Conservation (phyloP, 139 green algal species). For the Chlamydomonas asymmetrica region DNA sequence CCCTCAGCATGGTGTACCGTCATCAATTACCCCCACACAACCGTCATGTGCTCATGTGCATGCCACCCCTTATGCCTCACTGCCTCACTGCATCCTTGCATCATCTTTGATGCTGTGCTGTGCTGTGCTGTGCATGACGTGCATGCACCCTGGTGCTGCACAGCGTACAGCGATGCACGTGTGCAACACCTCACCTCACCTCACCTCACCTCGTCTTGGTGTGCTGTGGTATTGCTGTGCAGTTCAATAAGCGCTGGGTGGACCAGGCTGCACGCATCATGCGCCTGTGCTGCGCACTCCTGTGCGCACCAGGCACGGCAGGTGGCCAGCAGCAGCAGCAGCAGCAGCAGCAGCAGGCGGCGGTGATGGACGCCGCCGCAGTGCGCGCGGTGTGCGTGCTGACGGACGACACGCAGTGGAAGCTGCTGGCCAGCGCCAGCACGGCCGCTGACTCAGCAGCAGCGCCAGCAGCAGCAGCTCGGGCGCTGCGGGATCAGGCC, state of each 20-base stretch:
- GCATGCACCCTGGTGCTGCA: too few relatives aligned
- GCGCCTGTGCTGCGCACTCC: conserved; percentile 32
- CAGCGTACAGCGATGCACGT: not conserved
- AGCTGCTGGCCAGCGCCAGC: conserved; percentile 5
- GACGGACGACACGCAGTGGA: conserved; percentile 25
- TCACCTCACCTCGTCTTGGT: not conserved
- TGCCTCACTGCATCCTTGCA: too few relatives aligned
- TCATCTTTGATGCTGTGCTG: too few relatives aligned
- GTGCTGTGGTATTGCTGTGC: not conserved
- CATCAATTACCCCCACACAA: not conserved
- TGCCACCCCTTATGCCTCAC: too few relatives aligned
- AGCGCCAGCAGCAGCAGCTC: conserved; percentile 7
- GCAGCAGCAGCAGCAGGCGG: not conserved
- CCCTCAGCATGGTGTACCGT: not conserved
- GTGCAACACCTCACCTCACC: not conserved
- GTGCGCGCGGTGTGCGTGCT: conserved; percentile 45
- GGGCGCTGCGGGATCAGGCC: not conserved
- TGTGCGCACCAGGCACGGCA: not conserved
- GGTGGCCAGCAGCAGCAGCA: not conserved
- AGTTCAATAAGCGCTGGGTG: conserved; percentile 20
- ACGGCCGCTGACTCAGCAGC: not conserved
- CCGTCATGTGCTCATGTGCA: not conserved
- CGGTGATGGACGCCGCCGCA: conserved; percentile 47
- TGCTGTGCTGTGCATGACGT: too few relatives aligned
- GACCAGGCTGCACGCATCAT: conserved; percentile 38